Base-by-base conservation (phyloP, 164 flowering plant genomes). In the Tetracentron sinense region DNA sequence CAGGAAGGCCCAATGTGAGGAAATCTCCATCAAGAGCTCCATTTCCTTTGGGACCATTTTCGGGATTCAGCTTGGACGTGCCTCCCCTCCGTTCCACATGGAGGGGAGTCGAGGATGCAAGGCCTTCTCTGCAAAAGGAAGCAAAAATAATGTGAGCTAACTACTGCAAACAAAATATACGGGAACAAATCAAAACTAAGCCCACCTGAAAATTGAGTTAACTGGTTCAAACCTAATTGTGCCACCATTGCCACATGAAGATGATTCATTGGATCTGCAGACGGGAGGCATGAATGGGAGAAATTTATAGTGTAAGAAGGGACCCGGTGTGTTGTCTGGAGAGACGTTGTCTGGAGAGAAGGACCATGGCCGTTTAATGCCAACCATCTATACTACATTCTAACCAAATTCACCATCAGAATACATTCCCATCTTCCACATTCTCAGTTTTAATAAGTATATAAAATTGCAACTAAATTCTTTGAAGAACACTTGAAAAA, bases 321-420 rank as follows among this genome's bases (percentile, higher is more conserved):
- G 58, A 20, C 55, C 73, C 0, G 75, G 76, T 2, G 78, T n/a
- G n/a, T n/a, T n/a, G n/a, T n/a, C n/a, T n/a, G n/a, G n/a, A n/a
- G n/a, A n/a, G n/a, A n/a, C 80, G 64, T 71, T 67, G 22, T 81
- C 79, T 12, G 71, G 49, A 64, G 82, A 66, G 70, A 90, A 86
- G 30, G 92, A 81, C 74, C 79, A 84, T 61, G 79, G 69, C 65
- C 95, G 83, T 78, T 86, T 90, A 72, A 72, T 59, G 75, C 95
- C 85, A 69, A 72, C 76, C 75, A 77, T 74, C 92, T 86, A 75
- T 62, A 67, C 66, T 69, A 72, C 78, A 77, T 60, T 70, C 52
- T 53, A 74, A 70, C 69, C 54, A 68, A 76, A 72, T 52, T 51
- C 65, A 74, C 61, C 44, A 73, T 75, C 62, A 73, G 66, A 54